Evolutionary conservation across 768 basidiomycete species (phyloP), one percentile per base, ranked within the genome.

Genomic region (Trametes cingulata): DNA sequence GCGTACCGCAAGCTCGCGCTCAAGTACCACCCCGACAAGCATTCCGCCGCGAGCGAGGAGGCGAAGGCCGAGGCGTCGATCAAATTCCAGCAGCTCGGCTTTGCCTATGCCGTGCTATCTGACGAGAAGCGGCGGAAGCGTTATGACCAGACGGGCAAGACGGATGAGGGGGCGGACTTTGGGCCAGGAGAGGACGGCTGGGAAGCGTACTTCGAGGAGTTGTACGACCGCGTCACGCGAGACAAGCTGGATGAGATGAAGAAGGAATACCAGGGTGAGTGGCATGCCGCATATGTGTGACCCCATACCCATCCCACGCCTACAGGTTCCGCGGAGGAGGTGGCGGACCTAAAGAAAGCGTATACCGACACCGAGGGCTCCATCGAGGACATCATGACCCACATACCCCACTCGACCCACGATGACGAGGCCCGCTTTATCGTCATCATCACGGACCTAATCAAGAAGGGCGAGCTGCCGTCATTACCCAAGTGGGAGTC

Each of bases 61-160:
- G 83, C 83, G 24, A 87, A 85, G 71, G 81, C 84, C 35, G 81
- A 84, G 63, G 86, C 90, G 67, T 85, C 83, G n/a, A 78, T 74
- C 63, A 88, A 88, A 73, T 96, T 98, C 70, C 93, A 94, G 67
- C 93, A 95, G 68, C 83, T 98, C 65, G 93, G 96, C 0, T 98
- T 95, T 69, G 93, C 96, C 10, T 99, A 97, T 73, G 81, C 92
- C 1, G 86, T 98, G 0, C 78, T 98, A 27, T 81, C 87, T 54
- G 95, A 98, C 65, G 85, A 85, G 59, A 86, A 83, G 68, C 75
- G 87, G 64, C 83, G 87, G 69, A 78, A 83, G 69, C 79, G 85
- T 60, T 99, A 98, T 65, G 95, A 98, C 67, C 74, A 73, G 55
- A 96, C 90, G 0, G 97, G 97, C 17, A 83, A 83, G 65, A 97